Base-by-base conservation (phyloP, 2,329 filamentous ascomycete species). In the Thielaviopsis ethacetica region DNA sequence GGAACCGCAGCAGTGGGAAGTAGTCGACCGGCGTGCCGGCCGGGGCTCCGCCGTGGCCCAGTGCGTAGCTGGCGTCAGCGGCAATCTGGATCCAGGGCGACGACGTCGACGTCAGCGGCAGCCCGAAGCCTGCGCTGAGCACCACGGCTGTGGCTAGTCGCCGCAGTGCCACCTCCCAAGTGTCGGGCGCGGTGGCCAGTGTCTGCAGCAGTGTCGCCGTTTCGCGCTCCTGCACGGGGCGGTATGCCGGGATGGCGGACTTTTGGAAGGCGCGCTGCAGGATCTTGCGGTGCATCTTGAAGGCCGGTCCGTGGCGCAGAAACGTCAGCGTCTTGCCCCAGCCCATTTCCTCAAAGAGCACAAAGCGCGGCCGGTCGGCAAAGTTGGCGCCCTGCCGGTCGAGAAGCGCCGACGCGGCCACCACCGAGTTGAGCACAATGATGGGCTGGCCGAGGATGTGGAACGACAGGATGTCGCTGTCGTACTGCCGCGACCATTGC, bases 401-500 rank as follows among this genome's bases (percentile, higher is more conserved):
- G 0, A 75, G 68, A 0, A 75, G 67, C 41, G 74, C 72, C 70
- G 71, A 73, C 0, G 72, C 72, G 1, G 71, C 71, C 50, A 72
- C 69, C 0, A 71, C 72, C 0, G 72, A 74, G 0, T 72, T 72
- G 1, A 75, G 65, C 7, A 74, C 64, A 56, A 75, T 71, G 7
- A 72, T 74, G 0, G 71, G 70, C 1, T 71, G 73, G 2, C 71
- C 71, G 0, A 72, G 71, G 24, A 73, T 65, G 56, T 73, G 71
- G 15, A 74, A 68, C 60, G 72, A 73, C 15, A 73, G 70, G 0
- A 74, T 70, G 53, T 74, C 72, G 51, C 71, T 69, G 1, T 81
- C 68, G 86, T 86, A 70, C 85, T 69, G 61, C 13, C 65, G 61
- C 1, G 65, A 66, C 66, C 66, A 68, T 47, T 61, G 59, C 61